Evolutionary conservation across 306 rosid genomes (phyloP), one percentile per base, ranked within the genome.

Genomic region (Sicyos edulis): DNA sequence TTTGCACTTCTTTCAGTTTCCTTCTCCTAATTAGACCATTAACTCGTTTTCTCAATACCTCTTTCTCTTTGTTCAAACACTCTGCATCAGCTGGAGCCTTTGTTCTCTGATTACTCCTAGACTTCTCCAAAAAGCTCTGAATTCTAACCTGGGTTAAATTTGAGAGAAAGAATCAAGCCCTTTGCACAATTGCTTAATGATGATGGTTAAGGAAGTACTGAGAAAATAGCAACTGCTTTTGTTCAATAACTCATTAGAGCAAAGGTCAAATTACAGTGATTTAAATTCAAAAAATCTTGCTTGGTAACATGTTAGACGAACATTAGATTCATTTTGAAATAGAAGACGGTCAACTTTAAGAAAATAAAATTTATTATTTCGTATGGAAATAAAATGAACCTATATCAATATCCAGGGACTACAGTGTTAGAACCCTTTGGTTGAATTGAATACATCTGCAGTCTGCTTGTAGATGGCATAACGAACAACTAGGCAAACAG

Each of bases 81-180:
- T 85, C 84, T 13, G 67, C 73, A 67, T 63, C 83, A 61, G 24
- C 86, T 45, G 34, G 72, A 74, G 60, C 78, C 82, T 76, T 78
- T 83, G 73, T 77, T 75, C 74, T 78, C 78, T 57, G 81, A 14
- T 21, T 55, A 50, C 74, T 79, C 74, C 87, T 86, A 62, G 83
- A 77, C 83, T 86, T 90, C 78, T 90, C 88, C 79, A 90, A 54
- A 72, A 90, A 80, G 63, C 80, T 80, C 37, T 85, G 86, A 71
- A 90, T 86, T 73, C 90, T 85, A 51, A 86, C 87, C 96, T 90
- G 80, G 59, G 64, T 63, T 24, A 45, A 52, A 57, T 22, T 21
- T 69, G 58, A 47, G 44, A 60, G 14, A 4, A 40, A 20, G 53
- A 71, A 20, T 26, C 50, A 26, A 52, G 72, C 55, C 72, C 72